These are phyloP conservation scores for Rosa rugosa DNA, from an alignment of 306 rosid genomes.

Conservation along the genomic window DNA sequence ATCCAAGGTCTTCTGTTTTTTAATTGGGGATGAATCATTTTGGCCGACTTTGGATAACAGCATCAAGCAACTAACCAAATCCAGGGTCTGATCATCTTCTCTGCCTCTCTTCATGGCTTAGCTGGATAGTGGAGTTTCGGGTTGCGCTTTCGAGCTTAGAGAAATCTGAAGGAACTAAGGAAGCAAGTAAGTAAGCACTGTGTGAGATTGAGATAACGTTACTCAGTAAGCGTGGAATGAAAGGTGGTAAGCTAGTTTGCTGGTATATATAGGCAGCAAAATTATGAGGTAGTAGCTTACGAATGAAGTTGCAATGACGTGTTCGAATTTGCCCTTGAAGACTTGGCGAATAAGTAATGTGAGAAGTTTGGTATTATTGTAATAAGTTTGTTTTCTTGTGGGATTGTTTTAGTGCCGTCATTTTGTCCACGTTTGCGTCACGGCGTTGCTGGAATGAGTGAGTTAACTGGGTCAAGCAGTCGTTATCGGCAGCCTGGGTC, in stretches of 20 bases:
- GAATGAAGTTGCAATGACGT: background rate
- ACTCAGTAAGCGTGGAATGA: background rate
- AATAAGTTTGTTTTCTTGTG: background rate
- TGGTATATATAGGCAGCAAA: background rate
- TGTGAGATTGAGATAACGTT: background rate
- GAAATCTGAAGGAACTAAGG: background rate
- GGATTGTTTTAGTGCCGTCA: constrained; percentile 5
- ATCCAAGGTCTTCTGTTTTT: background rate
- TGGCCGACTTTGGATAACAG: constrained; percentile 43
- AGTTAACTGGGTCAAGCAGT: constrained; percentile 1
- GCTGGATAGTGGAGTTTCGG: background rate
- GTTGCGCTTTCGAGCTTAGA: background rate
- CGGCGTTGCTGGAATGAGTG: constrained; percentile 19
- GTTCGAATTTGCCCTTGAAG: background rate
- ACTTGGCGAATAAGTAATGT: constrained; percentile 10
- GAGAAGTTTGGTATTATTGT: background rate
- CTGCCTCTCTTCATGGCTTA: constrained; percentile 54
- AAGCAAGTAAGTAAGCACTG: background rate
- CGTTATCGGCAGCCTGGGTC: constrained; percentile 14
- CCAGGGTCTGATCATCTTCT: constrained; percentile 15
- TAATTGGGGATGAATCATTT: background rate
- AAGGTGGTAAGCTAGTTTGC: background rate
- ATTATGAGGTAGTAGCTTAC: background rate
- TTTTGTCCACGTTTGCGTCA: constrained; percentile 12
- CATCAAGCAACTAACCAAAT: constrained; percentile 49